Evolutionary conservation across 2,329 filamentous ascomycete species (phyloP), one percentile per base, ranked within the genome.

Genomic region (Thelonectria rubi): DNA sequence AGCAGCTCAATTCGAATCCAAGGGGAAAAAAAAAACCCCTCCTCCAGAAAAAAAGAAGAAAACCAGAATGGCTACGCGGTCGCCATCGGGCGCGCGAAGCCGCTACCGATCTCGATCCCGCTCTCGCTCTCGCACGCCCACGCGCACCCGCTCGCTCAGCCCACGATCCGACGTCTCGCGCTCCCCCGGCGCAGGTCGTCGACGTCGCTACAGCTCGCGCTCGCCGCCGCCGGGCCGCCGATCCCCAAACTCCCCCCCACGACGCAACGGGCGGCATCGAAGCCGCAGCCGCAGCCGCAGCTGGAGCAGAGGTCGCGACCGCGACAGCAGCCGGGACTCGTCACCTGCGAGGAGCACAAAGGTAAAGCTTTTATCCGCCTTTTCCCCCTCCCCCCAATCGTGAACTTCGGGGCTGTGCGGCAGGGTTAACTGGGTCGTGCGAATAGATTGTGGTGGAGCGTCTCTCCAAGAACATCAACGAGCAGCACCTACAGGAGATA

Each of bases 381-480:
- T 24, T 7, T 7, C 4, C 24, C n/a, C 14, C 54, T 32, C 21
- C 15, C 47, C 34, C 24, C 4, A 30, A 24, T 26, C 9, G 12
- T 46, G 14, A 26, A 17, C 6, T 30, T 12, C 15, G 14, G 15
- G 26, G 3, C 11, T 18, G 24, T 40, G 32, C 20, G 21, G 30
- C 54, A 24, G 40, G 48, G 30, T 53, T 71, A 54, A 70, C 62
- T 45, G 51, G 17, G 17, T 8, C 32, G 3, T n/a, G n/a, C n/a
- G 24, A 34, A 37, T 71, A 97, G 92, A 94, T 99, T 74, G 93
- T 99, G 17, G 91, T 99, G 48, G 95, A 99, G 78, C 94, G 96
- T 65, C 84, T 99, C 73, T 97, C 94, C 4, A 97, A 96, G 77
- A 98, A 97, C 73, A 90, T 99, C 69, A 96, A 92, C 60, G 92